Evolutionary conservation across 352 stramenopile species (phyloP).

Genomic region (Phytophthora aleatoria): DNA sequence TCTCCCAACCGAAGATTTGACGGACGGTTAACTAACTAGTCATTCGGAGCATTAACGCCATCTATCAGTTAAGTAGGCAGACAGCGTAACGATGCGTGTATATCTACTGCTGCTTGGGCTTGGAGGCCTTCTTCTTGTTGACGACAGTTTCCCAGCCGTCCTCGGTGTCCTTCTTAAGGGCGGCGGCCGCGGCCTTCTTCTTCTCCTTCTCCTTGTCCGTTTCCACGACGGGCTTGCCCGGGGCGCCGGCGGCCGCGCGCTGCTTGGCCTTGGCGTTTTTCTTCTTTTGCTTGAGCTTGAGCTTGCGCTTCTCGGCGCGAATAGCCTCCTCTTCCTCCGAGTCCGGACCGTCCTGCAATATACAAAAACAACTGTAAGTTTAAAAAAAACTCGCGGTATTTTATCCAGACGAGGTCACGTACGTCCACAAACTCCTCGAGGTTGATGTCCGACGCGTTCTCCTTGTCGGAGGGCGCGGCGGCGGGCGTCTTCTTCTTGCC

Average conservation of each 20-base stretch:
- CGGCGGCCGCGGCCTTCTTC: conserved; percentile 44
- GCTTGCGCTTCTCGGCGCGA: conserved; percentile 78
- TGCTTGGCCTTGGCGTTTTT: conserved; percentile 81
- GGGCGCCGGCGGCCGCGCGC: conserved; percentile 23
- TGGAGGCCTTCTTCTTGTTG: conserved; percentile 63
- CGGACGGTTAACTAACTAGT: too few species aligned
- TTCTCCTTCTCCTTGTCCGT: conserved; percentile 57
- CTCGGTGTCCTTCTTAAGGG: conserved; percentile 68
- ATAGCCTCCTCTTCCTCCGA: conserved; percentile 82
- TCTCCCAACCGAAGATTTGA: too few species aligned
- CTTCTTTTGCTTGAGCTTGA: conserved; percentile 86
- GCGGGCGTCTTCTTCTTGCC: conserved; percentile 54
- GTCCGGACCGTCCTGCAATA: conserved; percentile 63
- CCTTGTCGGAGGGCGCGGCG: conserved; percentile 29
- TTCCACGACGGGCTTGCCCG: conserved; percentile 33
- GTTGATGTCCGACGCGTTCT: conserved; percentile 53
- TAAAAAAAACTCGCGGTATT: not conserved
- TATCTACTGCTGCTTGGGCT: conserved; percentile 66
- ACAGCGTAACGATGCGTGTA: conserved; percentile 2
- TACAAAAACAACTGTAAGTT: conserved; percentile 4
- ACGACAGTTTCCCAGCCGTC: conserved; percentile 85
- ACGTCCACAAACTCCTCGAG: conserved; percentile 71
- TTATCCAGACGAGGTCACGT: conserved; percentile 3
- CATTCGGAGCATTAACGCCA: conserved; percentile 11
- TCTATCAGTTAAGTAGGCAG: conserved; percentile 1